phyloP scores from a whole-genome alignment of 2,329 filamentous ascomycete genomes.

The Aureobasidium sp. region DNA sequence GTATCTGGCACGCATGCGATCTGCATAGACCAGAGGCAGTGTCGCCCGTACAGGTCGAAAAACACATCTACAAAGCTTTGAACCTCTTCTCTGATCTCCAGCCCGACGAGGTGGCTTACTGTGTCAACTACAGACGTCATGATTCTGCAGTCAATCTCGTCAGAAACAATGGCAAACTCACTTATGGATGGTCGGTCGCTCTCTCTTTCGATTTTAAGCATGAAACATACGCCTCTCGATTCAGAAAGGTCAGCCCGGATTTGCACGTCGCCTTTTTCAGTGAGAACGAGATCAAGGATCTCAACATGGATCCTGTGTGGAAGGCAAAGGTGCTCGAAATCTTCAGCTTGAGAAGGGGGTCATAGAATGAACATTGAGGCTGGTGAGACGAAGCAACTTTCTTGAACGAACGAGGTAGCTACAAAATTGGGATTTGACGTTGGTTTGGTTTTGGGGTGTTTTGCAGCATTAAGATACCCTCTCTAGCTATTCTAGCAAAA shows the following conservation, averaged over 20 bases:
- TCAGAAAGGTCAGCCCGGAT: not conserved
- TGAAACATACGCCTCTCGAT: not conserved
- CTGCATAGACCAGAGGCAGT: not conserved
- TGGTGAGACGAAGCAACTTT: not conserved
- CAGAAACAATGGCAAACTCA: not conserved
- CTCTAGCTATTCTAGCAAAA: not conserved
- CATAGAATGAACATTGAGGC: not conserved
- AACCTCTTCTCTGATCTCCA: not conserved
- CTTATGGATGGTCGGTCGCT: not conserved
- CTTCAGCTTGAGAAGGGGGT: not conserved
- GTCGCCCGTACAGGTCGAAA: not conserved
- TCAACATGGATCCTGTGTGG: constrained; percentile 1
- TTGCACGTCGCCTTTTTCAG: not conserved
- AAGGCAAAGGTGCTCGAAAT: not conserved
- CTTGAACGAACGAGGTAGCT: not conserved
- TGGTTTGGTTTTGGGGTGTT: not conserved
- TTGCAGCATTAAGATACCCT: not conserved
- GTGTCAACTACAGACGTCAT: not conserved
- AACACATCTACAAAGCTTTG: not conserved
- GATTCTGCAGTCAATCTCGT: not conserved
- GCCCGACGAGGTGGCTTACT: not conserved
- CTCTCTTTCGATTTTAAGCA: not conserved
- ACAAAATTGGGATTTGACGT: not conserved
- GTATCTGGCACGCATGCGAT: not conserved
- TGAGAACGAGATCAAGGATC: not conserved